Base-by-base conservation (phyloP, 177 flowering plant genomes). In the Vitis hybrid region DNA sequence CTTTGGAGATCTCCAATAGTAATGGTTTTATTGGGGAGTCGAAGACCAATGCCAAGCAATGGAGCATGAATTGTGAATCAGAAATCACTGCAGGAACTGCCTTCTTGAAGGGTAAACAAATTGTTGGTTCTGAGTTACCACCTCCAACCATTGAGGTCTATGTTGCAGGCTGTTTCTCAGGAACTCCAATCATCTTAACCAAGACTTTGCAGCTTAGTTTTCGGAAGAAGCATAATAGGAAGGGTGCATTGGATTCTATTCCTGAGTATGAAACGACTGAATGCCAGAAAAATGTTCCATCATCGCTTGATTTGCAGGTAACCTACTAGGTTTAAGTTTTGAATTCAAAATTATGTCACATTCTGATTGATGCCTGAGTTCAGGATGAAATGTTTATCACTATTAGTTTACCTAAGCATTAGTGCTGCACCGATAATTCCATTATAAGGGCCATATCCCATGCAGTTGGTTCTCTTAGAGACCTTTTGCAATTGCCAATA, bases 81-180 rank as follows among this genome's bases (percentile, higher is more conserved):
- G 81, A 78, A 66, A 80, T 84, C 61, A 77, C 76, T 51, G 76
- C 82, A 17, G 84, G 84, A 18, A 65, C 78, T 12, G 83, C 87
- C 50, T 91, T 91, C 78, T 71, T 90, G 76, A 90, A 82, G 82
- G 89, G 85, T 12, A 90, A 89, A 67, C 84, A 82, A 31, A 68
- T 68, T 44, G 52, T 33, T 55, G 77, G 88, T 59, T 67, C 84
- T 59, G 96, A 90, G 71, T 76, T 71, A 33, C 69, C 69, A 22
- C 73, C 77, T 18, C 94, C 95, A 20, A 84, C 83, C 2, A 85
- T 91, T 53, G 98, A 91, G 79, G 97, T 94, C 76, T 94, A 90
- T 75, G 79, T 94, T 18, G 88, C 98, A 0, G 97, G 98, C 49
- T 81, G 84, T 80, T 91, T 82, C 74, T 77, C 86, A 1, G 91